These are phyloP conservation scores for Ceratobasidium sp. DNA, from an alignment of 1,284 basidiomycete genomes.

Conservation along the genomic window DNA sequence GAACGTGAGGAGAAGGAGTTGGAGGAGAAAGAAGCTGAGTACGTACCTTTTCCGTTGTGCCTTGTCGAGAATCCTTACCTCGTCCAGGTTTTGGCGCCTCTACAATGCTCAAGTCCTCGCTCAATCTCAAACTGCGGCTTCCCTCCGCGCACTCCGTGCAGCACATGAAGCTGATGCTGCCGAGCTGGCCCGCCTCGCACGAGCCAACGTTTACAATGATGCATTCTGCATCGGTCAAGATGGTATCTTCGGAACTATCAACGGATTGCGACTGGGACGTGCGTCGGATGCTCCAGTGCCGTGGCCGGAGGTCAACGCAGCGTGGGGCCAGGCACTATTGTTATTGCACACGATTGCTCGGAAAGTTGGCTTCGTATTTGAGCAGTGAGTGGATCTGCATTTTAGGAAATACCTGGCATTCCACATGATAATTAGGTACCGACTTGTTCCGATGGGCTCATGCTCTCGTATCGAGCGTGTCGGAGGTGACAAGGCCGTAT, in stretches of 20 bases:
- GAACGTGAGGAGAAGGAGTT: constrained; percentile 80
- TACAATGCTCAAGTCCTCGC: constrained; percentile 78
- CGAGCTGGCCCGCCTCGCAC: constrained; percentile 85
- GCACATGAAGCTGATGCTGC: constrained; percentile 79
- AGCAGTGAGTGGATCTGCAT: constrained; percentile 66
- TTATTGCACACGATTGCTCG: constrained; percentile 90
- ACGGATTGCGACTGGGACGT: constrained; percentile 90
- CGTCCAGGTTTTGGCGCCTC: constrained; percentile 80
- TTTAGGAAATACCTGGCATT: not conserved
- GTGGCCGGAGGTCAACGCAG: constrained; percentile 99
- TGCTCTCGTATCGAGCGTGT: constrained; percentile 90
- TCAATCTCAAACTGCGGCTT: constrained; percentile 72
- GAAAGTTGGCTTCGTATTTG: constrained; percentile 88
- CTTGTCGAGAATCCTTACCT: not conserved
- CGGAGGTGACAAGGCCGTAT: constrained; percentile 81
- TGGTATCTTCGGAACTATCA: constrained; percentile 94
- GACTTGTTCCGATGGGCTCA: constrained; percentile 90
- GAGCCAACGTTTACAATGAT: constrained; percentile 98
- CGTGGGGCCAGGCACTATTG: constrained; percentile 96
- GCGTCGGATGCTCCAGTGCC: constrained; percentile 88
- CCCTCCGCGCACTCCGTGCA: constrained; percentile 75
- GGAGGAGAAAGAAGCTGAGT: constrained; percentile 83
- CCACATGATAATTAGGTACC: constrained; percentile 67
- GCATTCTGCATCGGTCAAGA: constrained; percentile 98
- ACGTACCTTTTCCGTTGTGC: constrained; percentile 54